These are phyloP conservation scores for Russula compacta DNA, from an alignment of 768 basidiomycete genomes.

Conservation along the genomic window DNA sequence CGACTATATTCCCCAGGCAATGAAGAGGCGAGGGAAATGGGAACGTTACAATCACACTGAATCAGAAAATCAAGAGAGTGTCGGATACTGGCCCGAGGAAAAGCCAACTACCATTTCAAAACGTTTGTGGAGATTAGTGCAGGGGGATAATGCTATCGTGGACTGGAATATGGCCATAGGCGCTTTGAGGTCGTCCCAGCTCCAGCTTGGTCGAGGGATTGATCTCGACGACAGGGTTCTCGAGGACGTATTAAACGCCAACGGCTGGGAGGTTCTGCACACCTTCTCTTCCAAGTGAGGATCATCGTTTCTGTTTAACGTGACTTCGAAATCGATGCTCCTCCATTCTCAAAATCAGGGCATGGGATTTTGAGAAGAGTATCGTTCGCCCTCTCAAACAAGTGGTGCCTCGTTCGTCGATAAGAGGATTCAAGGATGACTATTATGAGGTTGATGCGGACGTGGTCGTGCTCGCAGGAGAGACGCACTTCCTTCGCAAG, in stretches of 20 bases:
- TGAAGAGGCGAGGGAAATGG: slow-evolving; percentile 29
- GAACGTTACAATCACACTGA: slow-evolving; percentile 17
- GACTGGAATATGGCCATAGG: slow-evolving; percentile 5
- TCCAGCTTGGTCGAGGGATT: neutral
- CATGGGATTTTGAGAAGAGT: slow-evolving; percentile 35
- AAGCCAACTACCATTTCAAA: neutral
- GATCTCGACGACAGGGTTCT: slow-evolving; percentile 24
- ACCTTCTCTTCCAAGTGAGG: slow-evolving; percentile 35
- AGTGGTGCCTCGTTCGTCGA: slow-evolving; percentile 28
- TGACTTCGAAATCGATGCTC: neutral
- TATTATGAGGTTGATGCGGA: slow-evolving; percentile 28
- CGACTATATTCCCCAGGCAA: slow-evolving; percentile 28
- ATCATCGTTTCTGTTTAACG: neutral
- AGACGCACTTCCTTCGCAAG: slow-evolving; percentile 32
- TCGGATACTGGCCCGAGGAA: slow-evolving; percentile 1
- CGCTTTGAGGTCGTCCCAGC: neutral
- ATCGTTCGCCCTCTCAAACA: slow-evolving; percentile 32
- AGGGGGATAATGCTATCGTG: neutral
- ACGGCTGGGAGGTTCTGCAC: slow-evolving; percentile 34
- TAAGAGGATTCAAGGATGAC: slow-evolving; percentile 36
- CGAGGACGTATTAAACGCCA: slow-evolving; percentile 27
- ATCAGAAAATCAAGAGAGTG: slow-evolving; percentile 11
- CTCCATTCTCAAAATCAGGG: slow-evolving; percentile 9
- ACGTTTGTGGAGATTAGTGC: neutral
- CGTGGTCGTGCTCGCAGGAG: slow-evolving; percentile 34